phyloP scores from a whole-genome alignment of 176 grass and related monocot species.

The Carex pumila region DNA sequence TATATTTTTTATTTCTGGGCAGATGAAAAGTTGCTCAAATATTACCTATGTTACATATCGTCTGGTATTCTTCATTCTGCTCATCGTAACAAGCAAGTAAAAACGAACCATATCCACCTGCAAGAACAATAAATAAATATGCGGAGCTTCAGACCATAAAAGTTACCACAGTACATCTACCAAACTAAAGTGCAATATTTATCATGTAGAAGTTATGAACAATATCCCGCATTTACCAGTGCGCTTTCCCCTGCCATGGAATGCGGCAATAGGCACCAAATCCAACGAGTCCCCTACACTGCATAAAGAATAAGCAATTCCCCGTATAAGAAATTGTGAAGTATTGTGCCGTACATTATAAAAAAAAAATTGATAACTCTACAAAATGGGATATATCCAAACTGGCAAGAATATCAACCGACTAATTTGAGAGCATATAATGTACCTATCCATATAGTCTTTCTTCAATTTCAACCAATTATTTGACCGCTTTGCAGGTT shows the following conservation, averaged over 20 bases:
- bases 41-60: conserved; percentile 92
- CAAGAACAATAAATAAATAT: conserved; percentile 19
- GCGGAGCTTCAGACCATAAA: conserved; percentile 14
- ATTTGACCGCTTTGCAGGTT: conserved; percentile 93
- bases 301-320: conserved; percentile 21
- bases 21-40: neutral
- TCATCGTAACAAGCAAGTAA: conserved; percentile 96
- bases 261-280: conserved; percentile 93
- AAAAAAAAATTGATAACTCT: conserved; percentile 7
- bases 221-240: conserved; percentile 47
- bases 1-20: conserved; percentile 2
- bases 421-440: neutral
- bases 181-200: neutral
- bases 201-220: neutral
- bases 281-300: conserved; percentile 92
- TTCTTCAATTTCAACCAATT: conserved; percentile 99
- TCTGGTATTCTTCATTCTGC: conserved; percentile 94
- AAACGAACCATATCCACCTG: conserved; percentile 94
- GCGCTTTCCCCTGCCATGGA: conserved; percentile 81
- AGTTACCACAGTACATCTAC: neutral
- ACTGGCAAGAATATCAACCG: conserved; percentile 12
- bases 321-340: conserved; percentile 11
- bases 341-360: neutral
- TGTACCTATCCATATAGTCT: conserved; percentile 98
- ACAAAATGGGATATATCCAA: neutral